Conservation (phyloP, 495 filamentous ascomycete species). For the Elasticomyces elasticus region DNA sequence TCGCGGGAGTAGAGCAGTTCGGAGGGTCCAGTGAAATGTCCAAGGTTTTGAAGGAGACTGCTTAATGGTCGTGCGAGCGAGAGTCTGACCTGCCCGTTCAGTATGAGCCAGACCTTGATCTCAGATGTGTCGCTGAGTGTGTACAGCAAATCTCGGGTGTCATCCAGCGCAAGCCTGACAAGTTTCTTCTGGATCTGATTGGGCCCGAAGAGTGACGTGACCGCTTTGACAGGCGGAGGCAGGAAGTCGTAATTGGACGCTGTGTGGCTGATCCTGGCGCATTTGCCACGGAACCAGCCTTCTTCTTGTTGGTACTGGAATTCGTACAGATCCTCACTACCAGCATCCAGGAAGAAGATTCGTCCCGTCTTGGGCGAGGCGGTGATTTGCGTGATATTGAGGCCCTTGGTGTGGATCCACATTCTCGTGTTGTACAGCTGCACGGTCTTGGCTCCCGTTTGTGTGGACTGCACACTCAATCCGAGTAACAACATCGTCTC, state of each 20-base stretch:
- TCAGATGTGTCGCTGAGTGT: slow-evolving; percentile 84
- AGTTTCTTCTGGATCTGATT: slow-evolving; percentile 33
- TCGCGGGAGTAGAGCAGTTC: slow-evolving; percentile 53
- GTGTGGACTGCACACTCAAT: slow-evolving; percentile 49
- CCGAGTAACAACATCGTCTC: slow-evolving; percentile 75
- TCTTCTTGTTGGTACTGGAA: slow-evolving; percentile 93
- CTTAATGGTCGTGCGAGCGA: slow-evolving; percentile 42
- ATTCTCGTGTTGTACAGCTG: slow-evolving; percentile 77
- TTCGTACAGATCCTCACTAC: slow-evolving; percentile 74
- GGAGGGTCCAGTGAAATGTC: slow-evolving; percentile 64
- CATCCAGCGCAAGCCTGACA: slow-evolving; percentile 71
- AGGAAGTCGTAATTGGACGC: slow-evolving; percentile 56
- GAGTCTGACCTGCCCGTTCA: slow-evolving; percentile 27
- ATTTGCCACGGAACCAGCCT: slow-evolving; percentile 81
- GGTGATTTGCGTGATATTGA: slow-evolving; percentile 64
- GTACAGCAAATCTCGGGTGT: slow-evolving; percentile 78
- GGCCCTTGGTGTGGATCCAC: slow-evolving; percentile 57
- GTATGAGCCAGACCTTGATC: slow-evolving; percentile 42
- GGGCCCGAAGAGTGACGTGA: neutral
- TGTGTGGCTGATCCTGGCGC: slow-evolving; percentile 76
- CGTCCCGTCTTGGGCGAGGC: slow-evolving; percentile 68
- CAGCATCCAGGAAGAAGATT: slow-evolving; percentile 85
- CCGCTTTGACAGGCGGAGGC: slow-evolving; percentile 4
- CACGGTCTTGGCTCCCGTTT: slow-evolving; percentile 59
- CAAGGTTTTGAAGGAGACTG: slow-evolving; percentile 55